A percentile compares a stretch with the other conserved stretches of the same genome.
phyloP scores from a whole-genome alignment of 2,329 filamentous ascomycete species.

The Curvularia verruculosa region DNA sequence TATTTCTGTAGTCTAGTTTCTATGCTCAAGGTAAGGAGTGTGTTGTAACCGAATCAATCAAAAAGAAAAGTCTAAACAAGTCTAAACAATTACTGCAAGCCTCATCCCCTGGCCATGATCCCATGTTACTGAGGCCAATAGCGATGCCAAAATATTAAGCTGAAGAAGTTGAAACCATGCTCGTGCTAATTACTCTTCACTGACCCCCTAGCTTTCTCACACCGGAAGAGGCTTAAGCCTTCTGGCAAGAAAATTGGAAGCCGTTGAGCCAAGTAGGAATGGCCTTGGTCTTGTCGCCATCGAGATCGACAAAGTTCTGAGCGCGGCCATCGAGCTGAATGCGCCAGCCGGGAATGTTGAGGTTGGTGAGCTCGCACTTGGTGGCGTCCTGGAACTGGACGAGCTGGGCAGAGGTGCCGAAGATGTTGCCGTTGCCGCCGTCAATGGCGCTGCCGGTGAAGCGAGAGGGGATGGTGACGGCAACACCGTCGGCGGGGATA shows the following conservation, averaged over 20 bases:
- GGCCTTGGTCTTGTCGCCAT: conserved; percentile 17
- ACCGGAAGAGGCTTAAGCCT: conserved; percentile 4
- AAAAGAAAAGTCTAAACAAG: not conserved
- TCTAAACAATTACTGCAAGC: not conserved
- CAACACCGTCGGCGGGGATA: conserved; percentile 10
- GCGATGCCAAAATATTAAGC: not conserved
- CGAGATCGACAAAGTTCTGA: conserved; percentile 21
- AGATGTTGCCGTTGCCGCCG: conserved; percentile 9
- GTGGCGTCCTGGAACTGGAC: conserved; percentile 17
- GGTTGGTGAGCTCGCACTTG: conserved; percentile 17
- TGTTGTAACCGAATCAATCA: not conserved
- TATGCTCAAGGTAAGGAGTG: not conserved
- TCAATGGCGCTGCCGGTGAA: conserved; percentile 18
- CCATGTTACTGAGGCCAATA: not conserved
- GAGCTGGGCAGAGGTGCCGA: conserved; percentile 21
- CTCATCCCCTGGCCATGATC: not conserved
- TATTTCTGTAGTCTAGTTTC: not conserved
- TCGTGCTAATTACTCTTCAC: not conserved
- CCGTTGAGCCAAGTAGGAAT: conserved; percentile 19
- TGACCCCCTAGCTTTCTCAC: not conserved
- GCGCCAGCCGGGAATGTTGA: conserved; percentile 3
- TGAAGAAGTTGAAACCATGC: not conserved
- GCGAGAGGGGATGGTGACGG: conserved; percentile 7
- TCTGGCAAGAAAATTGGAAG: conserved; percentile 20
- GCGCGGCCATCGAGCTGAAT: conserved; percentile 21